Percentiles rank a stretch among this genome's conserved stretches.
Conservation (phyloP, 495 filamentous ascomycete genomes). For the Trichoderma orchidacearum region DNA sequence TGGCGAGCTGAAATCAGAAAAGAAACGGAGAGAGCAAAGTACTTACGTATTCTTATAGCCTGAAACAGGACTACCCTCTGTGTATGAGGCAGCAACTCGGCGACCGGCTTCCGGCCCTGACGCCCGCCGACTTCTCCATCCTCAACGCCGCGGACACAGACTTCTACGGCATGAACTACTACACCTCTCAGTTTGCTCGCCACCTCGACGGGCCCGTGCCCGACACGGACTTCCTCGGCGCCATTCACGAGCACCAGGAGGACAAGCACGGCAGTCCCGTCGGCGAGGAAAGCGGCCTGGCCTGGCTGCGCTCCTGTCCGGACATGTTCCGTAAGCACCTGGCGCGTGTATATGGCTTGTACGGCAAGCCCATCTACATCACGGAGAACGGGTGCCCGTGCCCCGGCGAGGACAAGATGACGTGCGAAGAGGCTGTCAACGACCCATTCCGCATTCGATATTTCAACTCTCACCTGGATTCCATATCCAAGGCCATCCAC, state of each 20-base stretch:
- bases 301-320: constrained; percentile 29
- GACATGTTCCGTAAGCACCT: constrained; percentile 30
- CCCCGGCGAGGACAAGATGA: constrained; percentile 28
- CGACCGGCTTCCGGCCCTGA: constrained; percentile 30
- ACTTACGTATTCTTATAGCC: background rate
- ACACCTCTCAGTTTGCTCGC: constrained; percentile 33
- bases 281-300: constrained; percentile 32
- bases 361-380: constrained; percentile 33
- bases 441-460: constrained; percentile 31
- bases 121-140: constrained; percentile 23
- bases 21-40: no score
- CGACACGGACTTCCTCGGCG: constrained; percentile 31
- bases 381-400: constrained; percentile 36
- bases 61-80: constrained; percentile 27
- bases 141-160: constrained; percentile 29
- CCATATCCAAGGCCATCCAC: constrained; percentile 24
- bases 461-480: constrained; percentile 31
- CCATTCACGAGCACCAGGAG: constrained; percentile 26
- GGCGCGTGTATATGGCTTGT: constrained; percentile 27
- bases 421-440: constrained; percentile 20
- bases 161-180: constrained; percentile 40
- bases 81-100: constrained; percentile 36
- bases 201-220: constrained; percentile 22
- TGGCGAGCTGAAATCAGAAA: constrained; percentile 4
- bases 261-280: constrained; percentile 30